Evolutionary conservation across 2,329 filamentous ascomycete genomes (phyloP).

Genomic region (Tricladium varicosporioides): DNA sequence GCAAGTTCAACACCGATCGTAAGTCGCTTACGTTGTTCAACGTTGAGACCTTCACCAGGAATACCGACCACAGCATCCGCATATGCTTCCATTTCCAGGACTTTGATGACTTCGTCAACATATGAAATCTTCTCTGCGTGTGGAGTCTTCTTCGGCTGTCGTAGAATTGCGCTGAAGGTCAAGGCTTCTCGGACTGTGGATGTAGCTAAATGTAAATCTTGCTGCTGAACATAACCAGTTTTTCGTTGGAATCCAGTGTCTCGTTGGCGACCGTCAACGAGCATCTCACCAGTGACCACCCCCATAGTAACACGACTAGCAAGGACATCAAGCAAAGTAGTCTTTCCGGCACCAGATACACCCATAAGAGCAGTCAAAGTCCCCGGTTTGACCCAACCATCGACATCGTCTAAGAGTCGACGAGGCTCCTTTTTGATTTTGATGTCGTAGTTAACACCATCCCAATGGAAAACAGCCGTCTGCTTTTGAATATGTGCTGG

Average conservation of each 20-base stretch:
- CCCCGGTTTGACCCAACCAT: constrained; percentile 92
- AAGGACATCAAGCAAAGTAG: constrained; percentile 78
- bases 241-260: constrained; percentile 86
- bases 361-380: constrained; percentile 80
- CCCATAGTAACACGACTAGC: constrained; percentile 82
- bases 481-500: constrained; percentile 37
- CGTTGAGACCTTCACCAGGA: constrained; percentile 65
- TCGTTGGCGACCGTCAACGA: constrained; percentile 59
- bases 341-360: constrained; percentile 76
- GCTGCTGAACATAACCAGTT: constrained; percentile 89
- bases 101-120: constrained; percentile 85
- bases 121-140: constrained; percentile 79
- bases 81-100: constrained; percentile 87
- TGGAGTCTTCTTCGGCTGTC: constrained; percentile 73
- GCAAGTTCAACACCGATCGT: constrained; percentile 94
- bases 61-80: constrained; percentile 90
- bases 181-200: constrained; percentile 86
- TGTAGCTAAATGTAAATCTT: constrained; percentile 82
- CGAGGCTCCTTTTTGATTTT: constrained; percentile 76
- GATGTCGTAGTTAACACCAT: constrained; percentile 53
- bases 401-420: constrained; percentile 78
- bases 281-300: constrained; percentile 82
- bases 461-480: constrained; percentile 52
- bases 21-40: constrained; percentile 69
- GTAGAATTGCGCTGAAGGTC: constrained; percentile 81